Evolutionary conservation across 169 alveolate genomes (phyloP).

Genomic region (Cardiosporidium cionae): DNA sequence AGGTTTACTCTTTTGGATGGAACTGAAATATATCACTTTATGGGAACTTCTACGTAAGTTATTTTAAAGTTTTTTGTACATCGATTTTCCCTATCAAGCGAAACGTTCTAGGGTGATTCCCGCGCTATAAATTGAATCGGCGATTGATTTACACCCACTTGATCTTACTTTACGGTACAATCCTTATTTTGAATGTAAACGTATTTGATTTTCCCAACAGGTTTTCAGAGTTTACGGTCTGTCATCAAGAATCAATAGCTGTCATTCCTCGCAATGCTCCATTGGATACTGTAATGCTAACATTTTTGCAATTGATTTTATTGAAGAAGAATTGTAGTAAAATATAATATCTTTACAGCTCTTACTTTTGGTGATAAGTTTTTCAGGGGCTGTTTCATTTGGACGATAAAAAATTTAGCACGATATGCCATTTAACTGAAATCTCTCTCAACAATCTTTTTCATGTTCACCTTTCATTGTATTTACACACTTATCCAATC

Average conservation of each 20-base stretch:
- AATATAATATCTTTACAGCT: no score
- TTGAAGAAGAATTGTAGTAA: no score
- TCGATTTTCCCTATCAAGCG: background rate
- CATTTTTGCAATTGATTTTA: no score
- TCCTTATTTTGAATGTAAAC: background rate
- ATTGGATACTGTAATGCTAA: slow-evolving; percentile 20
- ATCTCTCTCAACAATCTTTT: no score
- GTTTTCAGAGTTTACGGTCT: slow-evolving; percentile 73
- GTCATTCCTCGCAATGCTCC: slow-evolving; percentile 60
- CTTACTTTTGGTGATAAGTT: no score
- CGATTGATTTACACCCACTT: background rate
- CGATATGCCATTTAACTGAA: no score
- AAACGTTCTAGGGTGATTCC: background rate
- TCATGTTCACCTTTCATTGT: no score
- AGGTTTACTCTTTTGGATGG: slow-evolving; percentile 67
- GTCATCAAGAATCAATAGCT: slow-evolving; percentile 73
- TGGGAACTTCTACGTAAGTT: slow-evolving; percentile 60
- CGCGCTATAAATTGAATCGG: background rate
- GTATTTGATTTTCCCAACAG: slow-evolving; percentile 8
- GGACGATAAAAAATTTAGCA: no score
- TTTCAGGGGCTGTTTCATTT: no score
- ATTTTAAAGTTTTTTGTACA: background rate
- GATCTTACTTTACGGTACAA: background rate
- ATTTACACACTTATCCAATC: no score
- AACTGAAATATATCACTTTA: slow-evolving; percentile 62